A percentile compares a stretch with the other conserved stretches of the same genome.
These are phyloP conservation scores for Oryza australiensis DNA, from an alignment of 176 grass and related monocot species.

Conservation along the genomic window DNA sequence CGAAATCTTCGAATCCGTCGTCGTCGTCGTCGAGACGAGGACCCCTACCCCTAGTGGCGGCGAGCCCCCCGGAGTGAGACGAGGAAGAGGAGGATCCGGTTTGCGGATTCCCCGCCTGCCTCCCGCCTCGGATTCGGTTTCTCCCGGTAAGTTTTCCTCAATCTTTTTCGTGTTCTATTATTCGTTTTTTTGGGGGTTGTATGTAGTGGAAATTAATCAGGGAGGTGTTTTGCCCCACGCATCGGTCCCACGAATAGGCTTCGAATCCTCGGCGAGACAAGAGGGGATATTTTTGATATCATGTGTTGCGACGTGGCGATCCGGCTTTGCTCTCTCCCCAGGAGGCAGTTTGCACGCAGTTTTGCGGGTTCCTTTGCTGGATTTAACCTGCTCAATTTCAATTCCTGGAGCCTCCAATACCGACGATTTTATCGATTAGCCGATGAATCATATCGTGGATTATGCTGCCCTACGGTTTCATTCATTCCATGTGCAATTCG, in stretches of 20 bases:
- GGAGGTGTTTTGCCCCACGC: background rate
- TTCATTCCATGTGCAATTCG: background rate
- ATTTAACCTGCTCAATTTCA: background rate
- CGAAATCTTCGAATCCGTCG: background rate
- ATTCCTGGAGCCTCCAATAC: background rate
- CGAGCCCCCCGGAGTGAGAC: background rate
- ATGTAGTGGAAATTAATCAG: background rate
- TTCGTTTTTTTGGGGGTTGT: background rate
- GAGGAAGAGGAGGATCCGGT: background rate
- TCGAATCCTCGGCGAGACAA: background rate
- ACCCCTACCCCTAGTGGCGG: no score
- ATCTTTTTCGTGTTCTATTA: background rate
- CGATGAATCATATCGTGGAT: background rate
- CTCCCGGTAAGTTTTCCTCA: slow-evolving; percentile 28
- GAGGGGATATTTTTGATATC: background rate
- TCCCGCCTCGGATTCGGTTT: background rate
- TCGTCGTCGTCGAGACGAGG: background rate
- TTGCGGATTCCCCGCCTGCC: background rate
- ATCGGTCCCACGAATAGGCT: background rate
- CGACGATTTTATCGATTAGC: background rate
- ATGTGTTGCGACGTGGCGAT: background rate
- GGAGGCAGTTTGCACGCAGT: background rate
- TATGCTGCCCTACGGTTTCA: background rate
- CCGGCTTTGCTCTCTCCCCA: background rate
- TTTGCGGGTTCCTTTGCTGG: background rate